Conservation (phyloP, 192 early-diverging fungal species). For the Geosiphon pyriformis region DNA sequence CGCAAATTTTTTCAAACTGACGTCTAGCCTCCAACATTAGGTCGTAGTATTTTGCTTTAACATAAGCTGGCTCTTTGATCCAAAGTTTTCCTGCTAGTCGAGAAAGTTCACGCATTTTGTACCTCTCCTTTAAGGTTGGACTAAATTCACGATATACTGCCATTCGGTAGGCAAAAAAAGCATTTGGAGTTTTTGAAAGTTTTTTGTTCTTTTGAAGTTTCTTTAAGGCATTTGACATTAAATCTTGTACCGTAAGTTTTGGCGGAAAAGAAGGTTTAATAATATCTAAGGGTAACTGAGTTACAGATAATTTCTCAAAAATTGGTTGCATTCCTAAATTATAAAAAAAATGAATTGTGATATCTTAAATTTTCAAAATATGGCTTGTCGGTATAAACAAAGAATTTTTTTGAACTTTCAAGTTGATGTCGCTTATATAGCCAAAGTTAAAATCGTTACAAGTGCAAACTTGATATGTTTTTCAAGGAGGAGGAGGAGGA, state of each 20-base stretch:
- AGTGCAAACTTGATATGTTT: too few species aligned
- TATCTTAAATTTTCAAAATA: too few species aligned
- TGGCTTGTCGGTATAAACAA: too few species aligned
- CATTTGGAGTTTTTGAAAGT: not conserved
- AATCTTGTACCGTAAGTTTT: not conserved
- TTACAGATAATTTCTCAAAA: too few species aligned
- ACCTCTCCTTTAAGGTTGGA: not conserved
- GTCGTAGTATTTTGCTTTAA: not conserved
- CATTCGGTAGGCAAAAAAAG: not conserved
- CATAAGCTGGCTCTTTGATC: not conserved
- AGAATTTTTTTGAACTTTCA: too few species aligned
- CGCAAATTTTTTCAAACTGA: not conserved
- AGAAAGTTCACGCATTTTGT: not conserved
- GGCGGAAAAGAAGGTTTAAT: not conserved
- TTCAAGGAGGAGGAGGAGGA: too few species aligned
- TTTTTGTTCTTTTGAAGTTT: not conserved
- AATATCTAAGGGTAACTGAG: too few species aligned
- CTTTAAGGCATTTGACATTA: not conserved
- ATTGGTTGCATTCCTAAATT: too few species aligned
- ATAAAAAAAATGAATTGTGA: too few species aligned
- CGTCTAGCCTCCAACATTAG: not conserved
- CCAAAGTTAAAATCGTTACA: too few species aligned
- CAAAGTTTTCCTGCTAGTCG: not conserved
- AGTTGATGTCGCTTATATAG: too few species aligned
- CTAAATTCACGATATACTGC: not conserved